Conservation (phyloP, 1,284 basidiomycete species). For the Cutaneotrichosporon sp. region DNA sequence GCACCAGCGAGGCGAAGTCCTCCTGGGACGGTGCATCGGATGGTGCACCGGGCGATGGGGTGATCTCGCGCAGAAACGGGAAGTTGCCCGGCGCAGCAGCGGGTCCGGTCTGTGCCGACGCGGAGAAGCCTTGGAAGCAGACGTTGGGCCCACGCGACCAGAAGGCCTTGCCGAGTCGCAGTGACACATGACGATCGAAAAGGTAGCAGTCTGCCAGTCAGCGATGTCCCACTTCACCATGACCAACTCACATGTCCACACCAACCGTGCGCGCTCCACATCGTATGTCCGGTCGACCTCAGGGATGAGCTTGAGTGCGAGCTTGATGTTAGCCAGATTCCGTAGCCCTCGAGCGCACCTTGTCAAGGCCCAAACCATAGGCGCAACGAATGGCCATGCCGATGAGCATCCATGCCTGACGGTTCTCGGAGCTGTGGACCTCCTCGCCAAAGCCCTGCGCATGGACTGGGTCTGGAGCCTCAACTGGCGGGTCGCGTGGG, state of each 20-base stretch:
- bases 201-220: constrained; percentile 9
- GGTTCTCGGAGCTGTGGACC: constrained; percentile 48
- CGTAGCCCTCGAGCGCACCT: constrained; percentile 22
- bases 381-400: constrained; percentile 49
- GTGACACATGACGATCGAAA: constrained; percentile 32
- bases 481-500: constrained; percentile 41
- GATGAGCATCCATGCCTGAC: constrained; percentile 53
- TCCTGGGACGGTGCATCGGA: constrained; percentile 35
- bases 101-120: constrained; percentile 50
- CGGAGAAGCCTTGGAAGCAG: constrained; percentile 52
- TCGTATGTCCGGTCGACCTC: constrained; percentile 44
- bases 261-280: constrained; percentile 47
- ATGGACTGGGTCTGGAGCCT: constrained; percentile 29
- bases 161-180: constrained; percentile 53
- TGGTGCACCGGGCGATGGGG: constrained; percentile 12
- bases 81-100: constrained; percentile 49
- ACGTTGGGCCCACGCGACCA: constrained; percentile 53
- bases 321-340: constrained; percentile 14
- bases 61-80: constrained; percentile 44
- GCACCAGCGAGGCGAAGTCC: constrained; percentile 48
- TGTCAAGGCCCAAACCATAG: constrained; percentile 50
- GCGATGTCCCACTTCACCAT: neutral
- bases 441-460: constrained; percentile 42
- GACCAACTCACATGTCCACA: constrained; percentile 47
- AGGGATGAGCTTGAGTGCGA: constrained; percentile 38